These are phyloP conservation scores for Aurantiochytrium sp. DNA, from an alignment of 108 stramenopile species.

Conservation along the genomic window DNA sequence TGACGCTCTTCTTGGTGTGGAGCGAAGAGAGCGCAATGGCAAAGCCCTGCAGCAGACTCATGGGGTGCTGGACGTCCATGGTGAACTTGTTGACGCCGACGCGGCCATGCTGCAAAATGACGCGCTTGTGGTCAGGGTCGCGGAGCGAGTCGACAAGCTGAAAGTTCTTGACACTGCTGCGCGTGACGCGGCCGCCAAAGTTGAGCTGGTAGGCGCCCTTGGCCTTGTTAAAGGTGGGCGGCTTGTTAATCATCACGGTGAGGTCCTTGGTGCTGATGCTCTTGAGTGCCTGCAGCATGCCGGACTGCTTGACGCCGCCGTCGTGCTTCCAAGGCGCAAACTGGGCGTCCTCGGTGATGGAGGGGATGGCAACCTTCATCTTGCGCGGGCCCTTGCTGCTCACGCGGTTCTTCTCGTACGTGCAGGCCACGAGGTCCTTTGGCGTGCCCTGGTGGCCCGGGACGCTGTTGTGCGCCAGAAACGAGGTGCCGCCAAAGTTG, in stretches of 20 bases:
- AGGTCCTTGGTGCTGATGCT: constrained; percentile 47
- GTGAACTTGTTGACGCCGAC: constrained; percentile 70
- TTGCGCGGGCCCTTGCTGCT: constrained; percentile 75
- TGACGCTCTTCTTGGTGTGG: constrained; percentile 82
- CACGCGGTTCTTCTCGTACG: constrained; percentile 68
- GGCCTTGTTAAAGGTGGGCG: constrained; percentile 54
- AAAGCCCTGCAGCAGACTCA: constrained; percentile 78
- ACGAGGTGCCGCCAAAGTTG: constrained; percentile 12
- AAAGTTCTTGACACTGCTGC: constrained; percentile 62
- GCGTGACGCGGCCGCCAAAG: constrained; percentile 60
- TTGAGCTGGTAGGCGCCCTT: constrained; percentile 57
- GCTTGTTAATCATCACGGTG: constrained; percentile 5
- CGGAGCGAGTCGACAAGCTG: constrained; percentile 52
- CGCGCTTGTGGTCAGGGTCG: constrained; percentile 51
- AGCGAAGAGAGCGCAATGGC: constrained; percentile 73
- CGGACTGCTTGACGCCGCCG: not conserved
- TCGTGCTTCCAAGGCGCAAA: constrained; percentile 52
- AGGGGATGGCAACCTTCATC: constrained; percentile 68
- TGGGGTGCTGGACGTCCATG: constrained; percentile 66
- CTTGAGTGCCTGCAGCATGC: constrained; percentile 42
- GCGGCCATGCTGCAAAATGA: constrained; percentile 60
- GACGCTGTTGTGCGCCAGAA: not conserved
- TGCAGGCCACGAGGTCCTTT: constrained; percentile 56
- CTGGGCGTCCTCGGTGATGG: constrained; percentile 46
- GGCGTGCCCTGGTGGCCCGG: constrained; percentile 9